These are phyloP conservation scores for Colletotrichum godetiae DNA, from an alignment of 2,329 filamentous ascomycete genomes.

Conservation along the genomic window DNA sequence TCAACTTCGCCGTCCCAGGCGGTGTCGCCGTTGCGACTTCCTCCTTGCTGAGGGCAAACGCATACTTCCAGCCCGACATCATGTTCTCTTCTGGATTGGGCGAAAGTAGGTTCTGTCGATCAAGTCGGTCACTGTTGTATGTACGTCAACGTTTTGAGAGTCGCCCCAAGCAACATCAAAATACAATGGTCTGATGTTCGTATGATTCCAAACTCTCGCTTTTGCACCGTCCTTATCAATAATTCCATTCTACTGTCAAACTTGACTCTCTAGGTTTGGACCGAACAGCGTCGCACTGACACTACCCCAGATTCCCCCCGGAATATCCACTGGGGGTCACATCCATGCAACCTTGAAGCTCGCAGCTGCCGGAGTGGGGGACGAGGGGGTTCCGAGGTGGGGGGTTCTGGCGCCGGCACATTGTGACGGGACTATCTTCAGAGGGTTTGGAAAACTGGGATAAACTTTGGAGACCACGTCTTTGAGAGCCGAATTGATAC, in stretches of 20 bases:
- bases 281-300: neutral
- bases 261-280: neutral
- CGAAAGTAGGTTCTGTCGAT: neutral
- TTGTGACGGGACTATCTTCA: neutral
- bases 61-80: slow-evolving; percentile 38
- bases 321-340: slow-evolving; percentile 14
- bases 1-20: slow-evolving; percentile 37
- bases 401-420: neutral
- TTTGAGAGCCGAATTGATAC: neutral
- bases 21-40: slow-evolving; percentile 36
- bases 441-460: neutral
- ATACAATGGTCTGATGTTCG: neutral
- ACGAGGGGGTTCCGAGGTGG: slow-evolving; percentile 28
- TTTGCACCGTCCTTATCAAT: slow-evolving; percentile 5
- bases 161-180: accelerated
- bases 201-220: neutral
- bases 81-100: neutral
- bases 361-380: slow-evolving; percentile 25
- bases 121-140: neutral
- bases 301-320: slow-evolving; percentile 25
- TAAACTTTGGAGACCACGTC: neutral
- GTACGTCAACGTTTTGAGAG: neutral
- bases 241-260: neutral
- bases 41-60: slow-evolving; percentile 37
- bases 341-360: slow-evolving; percentile 11